Evolutionary conservation across 768 basidiomycete species (phyloP).

Genomic region (Boletus sp.): DNA sequence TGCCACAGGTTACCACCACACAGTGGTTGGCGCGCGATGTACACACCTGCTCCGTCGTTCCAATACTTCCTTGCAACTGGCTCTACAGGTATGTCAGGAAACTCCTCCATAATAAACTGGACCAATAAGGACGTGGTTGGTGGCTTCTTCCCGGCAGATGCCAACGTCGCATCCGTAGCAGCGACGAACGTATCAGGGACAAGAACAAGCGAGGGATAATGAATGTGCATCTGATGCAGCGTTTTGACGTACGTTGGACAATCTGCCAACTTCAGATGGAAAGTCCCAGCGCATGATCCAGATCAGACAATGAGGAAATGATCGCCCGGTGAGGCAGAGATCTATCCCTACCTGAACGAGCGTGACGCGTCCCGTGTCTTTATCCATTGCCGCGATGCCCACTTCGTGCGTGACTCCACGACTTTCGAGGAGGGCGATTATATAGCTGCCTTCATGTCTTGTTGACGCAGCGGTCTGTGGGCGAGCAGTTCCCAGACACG

Average conservation of each 20-base stretch:
- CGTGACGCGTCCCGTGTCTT: conserved; percentile 69
- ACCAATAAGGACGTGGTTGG: conserved; percentile 60
- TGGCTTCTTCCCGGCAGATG: conserved; percentile 43
- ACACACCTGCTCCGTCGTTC: conserved; percentile 74
- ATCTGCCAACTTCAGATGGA: conserved; percentile 61
- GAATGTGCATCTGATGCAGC: conserved; percentile 78
- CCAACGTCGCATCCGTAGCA: conserved; percentile 45
- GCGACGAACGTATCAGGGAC: conserved; percentile 82
- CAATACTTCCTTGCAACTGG: conserved; percentile 77
- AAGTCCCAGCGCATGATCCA: not conserved
- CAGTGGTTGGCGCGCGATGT: not conserved
- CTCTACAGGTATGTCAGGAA: conserved; percentile 63
- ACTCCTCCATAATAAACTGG: conserved; percentile 70
- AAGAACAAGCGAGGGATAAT: conserved; percentile 65
- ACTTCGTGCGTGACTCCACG: conserved; percentile 79
- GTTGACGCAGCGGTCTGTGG: conserved; percentile 65
- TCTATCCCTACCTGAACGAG: conserved; percentile 64
- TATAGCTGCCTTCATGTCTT: conserved; percentile 55
- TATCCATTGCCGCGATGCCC: conserved; percentile 83
- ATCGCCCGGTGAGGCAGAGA: not conserved
- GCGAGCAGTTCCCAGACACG: conserved; percentile 39
- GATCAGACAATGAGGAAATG: not conserved
- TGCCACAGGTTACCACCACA: conserved; percentile 22
- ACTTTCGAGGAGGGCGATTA: conserved; percentile 72
- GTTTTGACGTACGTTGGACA: conserved; percentile 88